A percentile compares a stretch with the other conserved stretches of the same genome.
phyloP scores from a whole-genome alignment of 1,284 basidiomycete species.

The Phylloboletellus chloephorus region DNA sequence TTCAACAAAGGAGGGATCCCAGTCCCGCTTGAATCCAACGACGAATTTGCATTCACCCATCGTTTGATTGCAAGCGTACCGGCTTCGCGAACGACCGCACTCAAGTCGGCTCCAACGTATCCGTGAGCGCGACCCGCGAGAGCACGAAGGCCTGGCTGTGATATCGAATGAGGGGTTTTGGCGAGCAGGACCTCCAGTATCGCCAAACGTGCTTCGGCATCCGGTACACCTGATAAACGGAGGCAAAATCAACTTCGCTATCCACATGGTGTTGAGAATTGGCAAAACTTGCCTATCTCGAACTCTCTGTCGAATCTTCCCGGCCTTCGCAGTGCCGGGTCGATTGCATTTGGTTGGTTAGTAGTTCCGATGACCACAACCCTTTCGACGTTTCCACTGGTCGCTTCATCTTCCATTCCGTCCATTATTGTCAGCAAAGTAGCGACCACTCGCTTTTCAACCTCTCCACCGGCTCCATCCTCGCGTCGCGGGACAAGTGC shows the following conservation, averaged over 20 bases:
- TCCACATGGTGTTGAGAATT: slow-evolving; percentile 4
- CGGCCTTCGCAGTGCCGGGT: slow-evolving; percentile 90
- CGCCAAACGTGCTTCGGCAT: slow-evolving; percentile 72
- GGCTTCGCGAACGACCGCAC: slow-evolving; percentile 88
- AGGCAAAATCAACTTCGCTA: slow-evolving; percentile 4
- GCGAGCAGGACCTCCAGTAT: slow-evolving; percentile 82
- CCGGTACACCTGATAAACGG: slow-evolving; percentile 73
- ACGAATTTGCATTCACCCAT: slow-evolving; percentile 45
- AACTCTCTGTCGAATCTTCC: slow-evolving; percentile 97
- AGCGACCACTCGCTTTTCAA: slow-evolving; percentile 94
- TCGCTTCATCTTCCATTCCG: slow-evolving; percentile 70
- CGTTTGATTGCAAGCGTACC: slow-evolving; percentile 89
- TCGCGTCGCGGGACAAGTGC: slow-evolving; percentile 89
- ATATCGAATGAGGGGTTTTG: slow-evolving; percentile 75
- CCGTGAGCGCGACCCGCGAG: slow-evolving; percentile 86
- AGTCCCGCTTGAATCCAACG: slow-evolving; percentile 6
- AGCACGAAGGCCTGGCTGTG: slow-evolving; percentile 52
- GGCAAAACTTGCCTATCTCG: slow-evolving; percentile 70
- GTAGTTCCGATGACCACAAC: slow-evolving; percentile 97
- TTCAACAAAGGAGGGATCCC: slow-evolving; percentile 33
- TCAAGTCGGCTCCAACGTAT: slow-evolving; percentile 95
- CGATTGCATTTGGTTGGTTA: slow-evolving; percentile 95
- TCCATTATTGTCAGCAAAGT: slow-evolving; percentile 94
- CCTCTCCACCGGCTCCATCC: slow-evolving; percentile 84
- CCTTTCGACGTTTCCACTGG: slow-evolving; percentile 41